Evolutionary conservation across 1,139 yeast genomes (phyloP), one percentile per base, ranked within the genome.

Genomic region (Hansenula lynferdii): DNA sequence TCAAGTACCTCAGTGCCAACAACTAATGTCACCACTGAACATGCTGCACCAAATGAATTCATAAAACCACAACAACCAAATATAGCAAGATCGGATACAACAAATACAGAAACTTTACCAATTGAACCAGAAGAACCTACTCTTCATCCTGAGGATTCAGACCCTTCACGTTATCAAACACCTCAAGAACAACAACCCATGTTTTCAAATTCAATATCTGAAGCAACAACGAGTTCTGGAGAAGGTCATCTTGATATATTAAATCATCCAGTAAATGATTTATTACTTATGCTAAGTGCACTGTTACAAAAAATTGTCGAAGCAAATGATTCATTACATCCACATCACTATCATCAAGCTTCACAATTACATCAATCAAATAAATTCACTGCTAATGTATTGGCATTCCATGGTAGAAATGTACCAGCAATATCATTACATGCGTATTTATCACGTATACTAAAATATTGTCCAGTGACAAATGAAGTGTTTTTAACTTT

Each of bases 381-480:
- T 53, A 70, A 72, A 51, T 80, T 78, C 56, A 69, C 78, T 35
- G 84, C 85, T 12, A 83, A 81, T 53, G 90, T 92, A 3, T 65
- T 90, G 43, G 94, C 97, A 34, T 92, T 92, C 59, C 97, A 89
- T 58, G 98, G 98, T 16, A 79, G 96, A 38, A 94, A 90, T 57
- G 81, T 92, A 14, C 99, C 99, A 1, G 96, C 95, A 11, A 92
- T 92, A 40, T 79, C 92, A 9, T 71, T 94, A 37, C 90, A 87
- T 56, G 94, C 96, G 14, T 92, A 92, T 59, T 70, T 92, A 43
- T 76, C 89, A 29, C 77, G 98, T 54, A 94, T 92, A 23, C 75
- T 92, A 57, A 92, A 90, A 61, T 94, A 92, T 62, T 92, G 99
- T 61, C 98, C 99, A 0, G 94, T 94, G 17, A 90, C 98, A 2